Evolutionary conservation across 2,329 filamentous ascomycete species (phyloP).

Genomic region (Penicillium corylophilum): DNA sequence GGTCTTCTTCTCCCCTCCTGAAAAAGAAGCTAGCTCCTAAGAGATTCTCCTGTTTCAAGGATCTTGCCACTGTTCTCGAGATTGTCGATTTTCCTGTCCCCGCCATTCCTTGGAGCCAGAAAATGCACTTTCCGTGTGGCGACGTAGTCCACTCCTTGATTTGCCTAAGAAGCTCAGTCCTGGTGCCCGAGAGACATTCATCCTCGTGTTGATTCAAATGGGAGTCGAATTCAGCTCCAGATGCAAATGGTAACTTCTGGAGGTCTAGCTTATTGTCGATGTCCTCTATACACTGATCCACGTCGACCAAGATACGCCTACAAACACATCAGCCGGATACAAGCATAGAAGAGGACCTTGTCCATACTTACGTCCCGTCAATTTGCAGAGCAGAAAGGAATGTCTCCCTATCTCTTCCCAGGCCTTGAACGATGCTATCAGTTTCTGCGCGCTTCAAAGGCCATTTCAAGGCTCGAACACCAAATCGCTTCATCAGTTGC

Average conservation of each 20-base stretch:
- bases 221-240: constrained; percentile 7
- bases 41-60: constrained; percentile 11
- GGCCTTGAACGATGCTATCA: constrained; percentile 12
- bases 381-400: constrained; percentile 22
- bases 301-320: constrained; percentile 3
- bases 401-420: constrained; percentile 23
- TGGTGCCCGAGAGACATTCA: constrained; percentile 27
- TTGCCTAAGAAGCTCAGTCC: constrained; percentile 20
- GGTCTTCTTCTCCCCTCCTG: constrained; percentile 43
- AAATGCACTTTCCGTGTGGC: constrained; percentile 24
- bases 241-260: constrained; percentile 8
- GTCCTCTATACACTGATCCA: neutral
- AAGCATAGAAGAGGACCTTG: neutral
- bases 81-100: constrained; percentile 25
- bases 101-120: constrained; percentile 31
- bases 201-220: constrained; percentile 7
- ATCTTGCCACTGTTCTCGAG: constrained; percentile 33
- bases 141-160: constrained; percentile 26
- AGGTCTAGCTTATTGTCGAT: constrained; percentile 2
- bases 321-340: constrained; percentile 3
- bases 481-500: constrained; percentile 19
- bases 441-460: constrained; percentile 28
- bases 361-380: constrained; percentile 28
- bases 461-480: constrained; percentile 31
- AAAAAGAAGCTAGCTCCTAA: constrained; percentile 39